These are phyloP conservation scores for Aspergillus neoniger DNA, from an alignment of 2,329 filamentous ascomycete genomes.

Conservation along the genomic window DNA sequence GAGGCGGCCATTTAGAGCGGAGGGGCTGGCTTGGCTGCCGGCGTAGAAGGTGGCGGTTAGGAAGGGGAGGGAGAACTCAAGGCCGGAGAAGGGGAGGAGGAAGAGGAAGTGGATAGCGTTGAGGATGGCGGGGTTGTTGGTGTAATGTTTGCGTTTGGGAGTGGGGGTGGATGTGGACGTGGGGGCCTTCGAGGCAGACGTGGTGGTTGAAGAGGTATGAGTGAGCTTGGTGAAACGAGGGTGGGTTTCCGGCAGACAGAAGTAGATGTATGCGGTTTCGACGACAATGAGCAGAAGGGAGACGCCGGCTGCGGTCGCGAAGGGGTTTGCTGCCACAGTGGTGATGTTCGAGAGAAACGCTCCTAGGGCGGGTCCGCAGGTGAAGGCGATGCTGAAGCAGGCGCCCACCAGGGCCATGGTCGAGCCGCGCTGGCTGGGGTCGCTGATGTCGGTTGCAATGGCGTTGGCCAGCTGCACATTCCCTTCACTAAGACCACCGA, in stretches of 20 bases:
- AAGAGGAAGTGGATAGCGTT: constrained; percentile 88
- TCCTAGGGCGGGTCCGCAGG: constrained; percentile 89
- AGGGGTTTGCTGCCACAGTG: constrained; percentile 82
- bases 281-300: constrained; percentile 79
- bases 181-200: not conserved
- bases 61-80: constrained; percentile 97
- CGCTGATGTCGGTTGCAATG: constrained; percentile 94
- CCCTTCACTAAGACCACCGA: constrained; percentile 91
- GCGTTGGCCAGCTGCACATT: constrained; percentile 96
- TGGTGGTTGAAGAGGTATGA: constrained; percentile 26
- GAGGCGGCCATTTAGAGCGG: constrained; percentile 77
- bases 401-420: constrained; percentile 97
- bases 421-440: constrained; percentile 76
- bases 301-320: constrained; percentile 87
- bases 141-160: constrained; percentile 51
- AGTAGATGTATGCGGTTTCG: constrained; percentile 87
- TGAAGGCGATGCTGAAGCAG: constrained; percentile 97
- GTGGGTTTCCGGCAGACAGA: constrained; percentile 78
- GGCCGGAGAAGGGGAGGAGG: constrained; percentile 93
- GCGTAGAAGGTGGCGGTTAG: constrained; percentile 94
- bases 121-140: constrained; percentile 80
- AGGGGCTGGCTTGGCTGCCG: constrained; percentile 57
- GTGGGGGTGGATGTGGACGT: not conserved
- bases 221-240: constrained; percentile 58
- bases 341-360: constrained; percentile 79